A percentile compares a stretch with the other conserved stretches of the same genome.
Evolutionary conservation across 345 rosid species (phyloP).

Genomic region (Xanthoceras sorbifolium): DNA sequence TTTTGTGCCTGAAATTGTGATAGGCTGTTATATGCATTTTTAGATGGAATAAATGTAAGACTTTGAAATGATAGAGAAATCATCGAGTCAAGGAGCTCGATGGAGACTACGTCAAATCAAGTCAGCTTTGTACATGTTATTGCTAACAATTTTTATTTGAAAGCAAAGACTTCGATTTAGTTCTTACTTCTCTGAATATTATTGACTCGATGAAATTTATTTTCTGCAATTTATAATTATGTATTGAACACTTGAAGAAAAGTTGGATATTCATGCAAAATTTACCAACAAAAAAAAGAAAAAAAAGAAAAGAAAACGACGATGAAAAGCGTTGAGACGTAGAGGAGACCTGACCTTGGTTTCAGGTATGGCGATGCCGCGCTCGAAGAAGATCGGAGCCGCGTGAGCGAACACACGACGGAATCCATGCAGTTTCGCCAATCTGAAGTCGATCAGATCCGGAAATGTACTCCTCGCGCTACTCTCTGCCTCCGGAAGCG

Average conservation of each 20-base stretch:
- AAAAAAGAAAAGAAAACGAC: no score
- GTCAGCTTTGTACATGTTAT: no score
- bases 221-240: not conserved
- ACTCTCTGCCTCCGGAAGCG: slow-evolving; percentile 45
- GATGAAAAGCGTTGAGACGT: not conserved
- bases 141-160: no score
- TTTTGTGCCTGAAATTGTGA: no score
- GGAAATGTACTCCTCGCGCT: slow-evolving; percentile 95
- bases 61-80: no score
- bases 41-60: no score
- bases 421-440: slow-evolving; percentile 72
- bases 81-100: no score
- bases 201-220: not conserved
- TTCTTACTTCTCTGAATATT: no score
- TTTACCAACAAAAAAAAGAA: not conserved
- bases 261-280: not conserved
- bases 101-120: no score
- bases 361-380: slow-evolving; percentile 85
- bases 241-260: not conserved
- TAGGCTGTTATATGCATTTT: no score
- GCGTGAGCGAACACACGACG: slow-evolving; percentile 82
- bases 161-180: no score
- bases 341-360: slow-evolving; percentile 76
- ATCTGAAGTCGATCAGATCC: slow-evolving; percentile 70
- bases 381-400: slow-evolving; percentile 92